A percentile compares a stretch with the other conserved stretches of the same genome.
These are phyloP conservation scores for Aspergillus quadricinctus DNA, from an alignment of 2,329 filamentous ascomycete species.

Conservation along the genomic window DNA sequence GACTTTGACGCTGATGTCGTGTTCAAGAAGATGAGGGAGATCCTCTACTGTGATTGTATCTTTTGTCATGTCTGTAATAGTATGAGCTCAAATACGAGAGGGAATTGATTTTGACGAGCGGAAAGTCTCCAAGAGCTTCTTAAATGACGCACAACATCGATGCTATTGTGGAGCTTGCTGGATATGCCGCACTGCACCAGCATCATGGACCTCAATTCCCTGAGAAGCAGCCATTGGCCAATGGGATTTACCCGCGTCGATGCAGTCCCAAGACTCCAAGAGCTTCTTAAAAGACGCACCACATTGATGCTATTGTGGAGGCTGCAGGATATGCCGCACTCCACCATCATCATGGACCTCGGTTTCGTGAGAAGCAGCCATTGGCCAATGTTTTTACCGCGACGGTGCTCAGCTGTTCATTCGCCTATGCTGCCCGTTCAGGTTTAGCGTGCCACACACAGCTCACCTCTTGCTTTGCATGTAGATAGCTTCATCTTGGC, in stretches of 20 bases:
- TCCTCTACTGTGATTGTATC: conserved; percentile 51
- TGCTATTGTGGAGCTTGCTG: not conserved
- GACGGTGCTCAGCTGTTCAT: too few relatives aligned
- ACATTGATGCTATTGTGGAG: too few relatives aligned
- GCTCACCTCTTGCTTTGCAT: too few relatives aligned
- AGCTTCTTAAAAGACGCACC: too few relatives aligned
- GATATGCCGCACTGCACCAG: not conserved
- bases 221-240: not conserved
- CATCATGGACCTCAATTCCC: not conserved
- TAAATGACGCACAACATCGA: not conserved
- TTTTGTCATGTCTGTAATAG: conserved; percentile 8
- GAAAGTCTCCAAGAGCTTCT: not conserved
- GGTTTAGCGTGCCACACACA: too few relatives aligned
- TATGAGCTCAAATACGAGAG: not conserved
- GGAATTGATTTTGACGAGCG: not conserved
- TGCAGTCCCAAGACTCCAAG: too few relatives aligned
- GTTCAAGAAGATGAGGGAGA: conserved; percentile 60
- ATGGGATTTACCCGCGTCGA: not conserved
- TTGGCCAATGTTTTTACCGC: too few relatives aligned
- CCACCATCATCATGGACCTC: too few relatives aligned
- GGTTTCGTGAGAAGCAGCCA: too few relatives aligned
- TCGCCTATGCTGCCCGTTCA: too few relatives aligned
- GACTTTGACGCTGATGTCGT: conserved; percentile 77
- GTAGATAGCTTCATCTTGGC: too few relatives aligned
- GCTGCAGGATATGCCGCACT: too few relatives aligned